Conservation (phyloP, 2,329 filamentous ascomycete species). For the Aspergillus thermomutatus region DNA sequence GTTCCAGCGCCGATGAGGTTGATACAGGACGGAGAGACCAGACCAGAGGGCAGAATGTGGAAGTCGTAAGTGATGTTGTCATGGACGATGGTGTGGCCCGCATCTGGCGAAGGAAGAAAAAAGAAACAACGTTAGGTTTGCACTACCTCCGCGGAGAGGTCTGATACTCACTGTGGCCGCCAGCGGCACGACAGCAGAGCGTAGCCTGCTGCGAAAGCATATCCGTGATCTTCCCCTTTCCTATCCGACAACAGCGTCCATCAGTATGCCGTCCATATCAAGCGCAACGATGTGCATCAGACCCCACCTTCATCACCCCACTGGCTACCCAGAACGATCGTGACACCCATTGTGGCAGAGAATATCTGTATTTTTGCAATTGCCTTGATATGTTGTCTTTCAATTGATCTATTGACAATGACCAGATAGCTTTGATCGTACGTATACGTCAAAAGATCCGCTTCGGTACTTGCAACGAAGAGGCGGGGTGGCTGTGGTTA, state of each 20-base stretch:
- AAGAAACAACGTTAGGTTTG: background rate
- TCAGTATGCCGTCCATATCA: constrained; percentile 4
- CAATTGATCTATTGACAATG: background rate
- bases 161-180: constrained; percentile 43
- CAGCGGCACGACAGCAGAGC: constrained; percentile 45
- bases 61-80: constrained; percentile 47
- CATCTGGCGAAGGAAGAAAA: constrained; percentile 25
- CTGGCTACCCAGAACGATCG: constrained; percentile 46
- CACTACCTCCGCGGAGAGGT: background rate
- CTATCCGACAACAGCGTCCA: constrained; percentile 20
- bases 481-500: background rate
- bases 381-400: background rate
- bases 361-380: background rate
- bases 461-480: background rate
- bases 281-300: background rate
- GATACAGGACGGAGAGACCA: constrained; percentile 43
- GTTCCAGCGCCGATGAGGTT: constrained; percentile 48
- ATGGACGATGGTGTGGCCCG: constrained; percentile 48
- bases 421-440: background rate
- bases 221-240: constrained; percentile 49
- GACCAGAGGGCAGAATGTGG: constrained; percentile 46
- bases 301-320: constrained; percentile 47
- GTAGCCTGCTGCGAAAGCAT: constrained; percentile 44
- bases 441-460: background rate
- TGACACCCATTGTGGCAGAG: constrained; percentile 30